Base-by-base conservation (phyloP, 2,329 filamentous ascomycete genomes). In the Tolypocladium tundrense region DNA sequence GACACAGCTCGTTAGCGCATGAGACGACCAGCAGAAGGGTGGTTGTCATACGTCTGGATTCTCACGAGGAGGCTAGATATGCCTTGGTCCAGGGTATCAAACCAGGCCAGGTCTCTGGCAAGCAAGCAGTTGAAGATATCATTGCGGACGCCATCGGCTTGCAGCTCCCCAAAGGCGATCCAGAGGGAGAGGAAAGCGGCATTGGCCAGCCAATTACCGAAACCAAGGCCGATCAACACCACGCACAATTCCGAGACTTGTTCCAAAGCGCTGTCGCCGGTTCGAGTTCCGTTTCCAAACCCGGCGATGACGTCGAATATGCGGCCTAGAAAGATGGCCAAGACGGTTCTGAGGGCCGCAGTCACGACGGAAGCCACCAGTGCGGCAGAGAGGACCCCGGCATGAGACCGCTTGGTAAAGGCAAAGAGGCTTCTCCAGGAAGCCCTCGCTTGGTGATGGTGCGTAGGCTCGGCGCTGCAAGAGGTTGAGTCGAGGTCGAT, bases 21-120 rank as follows among this genome's bases (percentile, higher is more conserved):
- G 13, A 16, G 6, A 39, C 1, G 11, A 9, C 27, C 2, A 1
- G 4, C 9, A 35, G 35, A 39, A 42, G 6, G n/a, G 50, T 6
- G 13, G 3, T 8, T 21, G 57, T 58, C 85, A 72, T 75, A 92
- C 88, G 85, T 86, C 70, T 96, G 88, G 39, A 91, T 77, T 57
- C 85, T 79, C 19, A 86, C 81, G 21, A 95, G 75, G 48, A 94
- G 78, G 21, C 90, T 86, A 1, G 83, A 81, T 21, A 90, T 79
- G 0, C 92, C 93, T 57, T 89, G 84, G 42, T 82, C 77, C 55
- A 86, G 80, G 21, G 79, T 76, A 68, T 97, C 91, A 66, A 90
- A 96, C 91, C 92, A 97, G 52, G 80, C 78, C 68, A 94, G 83
- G 14, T 93, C 84, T 67, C 87, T 90, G 7, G 76, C 72, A n/a